Evolutionary conservation across 2,329 filamentous ascomycete genomes (phyloP).

Genomic region (Colletotrichum kahawae): DNA sequence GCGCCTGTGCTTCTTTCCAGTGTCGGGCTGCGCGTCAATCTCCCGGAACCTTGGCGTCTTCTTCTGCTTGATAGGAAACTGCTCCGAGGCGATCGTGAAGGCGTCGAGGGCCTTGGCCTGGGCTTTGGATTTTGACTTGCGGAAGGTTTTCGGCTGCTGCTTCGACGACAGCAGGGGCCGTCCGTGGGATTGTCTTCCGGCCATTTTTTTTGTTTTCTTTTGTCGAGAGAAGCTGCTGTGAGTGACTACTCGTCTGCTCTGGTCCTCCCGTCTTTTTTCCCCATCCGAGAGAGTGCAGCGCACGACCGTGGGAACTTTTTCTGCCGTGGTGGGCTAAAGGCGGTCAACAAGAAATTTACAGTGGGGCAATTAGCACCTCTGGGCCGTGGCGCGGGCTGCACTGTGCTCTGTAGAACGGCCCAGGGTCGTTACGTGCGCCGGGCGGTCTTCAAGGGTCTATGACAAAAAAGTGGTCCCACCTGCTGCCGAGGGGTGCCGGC

Average conservation of each 20-base stretch:
- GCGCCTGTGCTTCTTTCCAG: constrained; percentile 22
- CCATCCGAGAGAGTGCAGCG: neutral
- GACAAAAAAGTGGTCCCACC: constrained; percentile 3
- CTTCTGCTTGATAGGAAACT: constrained; percentile 52
- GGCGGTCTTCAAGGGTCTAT: constrained; percentile 2
- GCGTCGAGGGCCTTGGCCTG: constrained; percentile 60
- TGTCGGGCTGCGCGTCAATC: constrained; percentile 46
- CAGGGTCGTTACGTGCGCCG: neutral
- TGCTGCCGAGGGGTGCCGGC: constrained; percentile 5
- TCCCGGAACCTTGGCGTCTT: constrained; percentile 56
- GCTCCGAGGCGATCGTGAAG: constrained; percentile 61
- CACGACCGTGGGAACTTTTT: constrained; percentile 10
- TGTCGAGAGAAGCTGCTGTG: neutral
- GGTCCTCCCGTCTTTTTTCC: neutral
- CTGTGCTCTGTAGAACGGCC: neutral
- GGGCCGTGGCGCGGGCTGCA: neutral
- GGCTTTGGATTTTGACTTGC: constrained; percentile 52
- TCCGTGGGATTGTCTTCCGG: constrained; percentile 64
- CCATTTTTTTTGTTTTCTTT: constrained; percentile 43
- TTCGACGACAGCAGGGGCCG: constrained; percentile 49
- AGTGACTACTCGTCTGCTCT: neutral
- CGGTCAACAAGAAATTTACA: constrained; percentile 24
- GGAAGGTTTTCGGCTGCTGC: constrained; percentile 37
- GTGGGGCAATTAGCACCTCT: neutral
- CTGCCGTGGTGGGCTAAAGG: constrained; percentile 22